phyloP scores from a whole-genome alignment of 495 filamentous ascomycete genomes.

The Penicillium paradoxum region DNA sequence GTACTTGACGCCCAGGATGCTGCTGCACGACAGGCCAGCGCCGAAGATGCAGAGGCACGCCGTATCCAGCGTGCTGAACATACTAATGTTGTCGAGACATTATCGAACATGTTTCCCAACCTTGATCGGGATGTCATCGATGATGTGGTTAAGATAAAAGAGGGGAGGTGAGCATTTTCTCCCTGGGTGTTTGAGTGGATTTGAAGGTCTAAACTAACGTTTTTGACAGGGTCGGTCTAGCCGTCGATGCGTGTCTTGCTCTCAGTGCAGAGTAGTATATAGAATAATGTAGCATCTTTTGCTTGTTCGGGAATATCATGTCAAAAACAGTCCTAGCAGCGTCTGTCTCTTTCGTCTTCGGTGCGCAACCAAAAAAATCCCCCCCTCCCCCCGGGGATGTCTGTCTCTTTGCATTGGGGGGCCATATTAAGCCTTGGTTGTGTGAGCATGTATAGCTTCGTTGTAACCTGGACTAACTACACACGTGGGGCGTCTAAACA shows the following conservation, averaged over 20 bases:
- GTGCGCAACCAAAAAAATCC: too few relatives aligned
- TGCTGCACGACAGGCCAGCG: conserved; percentile 89
- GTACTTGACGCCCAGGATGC: conserved; percentile 69
- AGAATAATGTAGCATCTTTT: conserved; percentile 10
- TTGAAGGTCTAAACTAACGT: neutral
- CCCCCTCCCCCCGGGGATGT: too few relatives aligned
- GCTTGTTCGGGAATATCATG: conserved; percentile 2
- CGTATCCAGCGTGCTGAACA: conserved; percentile 83
- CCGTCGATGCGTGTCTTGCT: conserved; percentile 88
- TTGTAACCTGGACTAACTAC: too few relatives aligned
- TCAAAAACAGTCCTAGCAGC: neutral
- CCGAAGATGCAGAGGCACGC: conserved; percentile 84
- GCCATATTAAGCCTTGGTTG: too few relatives aligned
- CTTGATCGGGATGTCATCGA: conserved; percentile 87
- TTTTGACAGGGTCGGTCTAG: conserved; percentile 67
- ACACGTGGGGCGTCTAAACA: too few relatives aligned
- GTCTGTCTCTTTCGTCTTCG: neutral
- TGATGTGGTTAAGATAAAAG: conserved; percentile 87
- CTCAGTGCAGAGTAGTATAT: conserved; percentile 51
- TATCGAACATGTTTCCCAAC: conserved; percentile 90
- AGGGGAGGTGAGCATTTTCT: conserved; percentile 66
- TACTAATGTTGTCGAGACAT: conserved; percentile 81
- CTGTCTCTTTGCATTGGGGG: too few relatives aligned
- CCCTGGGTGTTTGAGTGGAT: neutral
- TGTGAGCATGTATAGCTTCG: too few relatives aligned